phyloP scores from a whole-genome alignment of 441 rosid species.

The Arabidopsis lyrata region DNA sequence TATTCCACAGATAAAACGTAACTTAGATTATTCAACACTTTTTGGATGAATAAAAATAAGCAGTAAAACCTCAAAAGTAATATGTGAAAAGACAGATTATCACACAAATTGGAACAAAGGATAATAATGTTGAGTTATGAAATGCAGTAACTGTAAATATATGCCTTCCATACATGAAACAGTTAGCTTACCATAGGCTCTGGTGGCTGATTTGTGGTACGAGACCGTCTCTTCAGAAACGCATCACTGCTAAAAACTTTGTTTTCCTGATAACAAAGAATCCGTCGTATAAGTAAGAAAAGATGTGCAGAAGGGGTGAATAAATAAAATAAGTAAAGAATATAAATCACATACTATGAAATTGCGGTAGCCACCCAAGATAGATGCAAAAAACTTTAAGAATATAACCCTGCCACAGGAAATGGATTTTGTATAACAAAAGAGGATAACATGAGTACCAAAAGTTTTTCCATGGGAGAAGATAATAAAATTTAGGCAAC shows the following conservation, averaged over 20 bases:
- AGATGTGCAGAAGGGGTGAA: slow-evolving; percentile 2
- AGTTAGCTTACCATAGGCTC: slow-evolving; percentile 83
- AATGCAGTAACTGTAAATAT: slow-evolving; percentile 24
- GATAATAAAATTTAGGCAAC: not conserved
- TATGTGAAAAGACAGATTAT: slow-evolving; percentile 17
- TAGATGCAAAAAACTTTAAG: slow-evolving; percentile 92
- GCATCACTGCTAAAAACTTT: slow-evolving; percentile 86
- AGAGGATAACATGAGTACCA: slow-evolving; percentile 26
- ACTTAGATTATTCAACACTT: slow-evolving; percentile 19
- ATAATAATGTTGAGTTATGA: slow-evolving; percentile 15
- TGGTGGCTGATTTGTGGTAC: slow-evolving; percentile 87
- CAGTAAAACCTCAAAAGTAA: slow-evolving; percentile 9
- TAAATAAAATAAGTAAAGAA: slow-evolving; percentile 31
- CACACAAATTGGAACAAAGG: slow-evolving; percentile 12
- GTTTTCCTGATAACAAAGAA: slow-evolving; percentile 67
- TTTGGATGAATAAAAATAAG: slow-evolving; percentile 20
- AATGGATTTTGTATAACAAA: slow-evolving; percentile 31
- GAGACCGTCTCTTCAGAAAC: slow-evolving; percentile 91
- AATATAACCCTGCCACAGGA: slow-evolving; percentile 72
- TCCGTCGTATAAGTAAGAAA: slow-evolving; percentile 5
- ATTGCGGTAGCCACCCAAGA: slow-evolving; percentile 93
- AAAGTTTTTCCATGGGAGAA: not conserved
- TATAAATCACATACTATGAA: slow-evolving; percentile 71
- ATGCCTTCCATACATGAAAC: slow-evolving; percentile 33
- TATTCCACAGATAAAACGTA: slow-evolving; percentile 19